phyloP scores from a whole-genome alignment of 1,284 basidiomycete species.

The Fomitopsis schrenkii region DNA sequence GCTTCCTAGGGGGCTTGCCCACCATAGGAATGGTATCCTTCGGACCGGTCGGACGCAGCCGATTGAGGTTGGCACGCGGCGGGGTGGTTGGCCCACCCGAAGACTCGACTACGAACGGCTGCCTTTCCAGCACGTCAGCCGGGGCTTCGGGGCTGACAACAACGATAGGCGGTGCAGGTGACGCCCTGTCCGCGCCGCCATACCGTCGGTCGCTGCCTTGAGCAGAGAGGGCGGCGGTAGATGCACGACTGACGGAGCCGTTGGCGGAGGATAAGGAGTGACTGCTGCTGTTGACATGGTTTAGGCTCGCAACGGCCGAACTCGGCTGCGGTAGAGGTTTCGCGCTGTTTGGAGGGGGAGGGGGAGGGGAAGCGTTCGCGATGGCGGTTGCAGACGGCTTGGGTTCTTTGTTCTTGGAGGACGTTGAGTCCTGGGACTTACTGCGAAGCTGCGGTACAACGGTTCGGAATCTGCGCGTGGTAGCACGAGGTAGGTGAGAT shows the following conservation, averaged over 20 bases:
- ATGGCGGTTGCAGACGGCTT: conserved; percentile 43
- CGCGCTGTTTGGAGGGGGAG: conserved; percentile 60
- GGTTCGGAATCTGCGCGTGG: conserved; percentile 19
- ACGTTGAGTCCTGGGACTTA: conserved; percentile 59
- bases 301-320: conserved; percentile 31
- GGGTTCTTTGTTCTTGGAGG: conserved; percentile 64
- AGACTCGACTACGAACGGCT: conserved; percentile 46
- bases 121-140: conserved; percentile 38
- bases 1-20: conserved; percentile 93
- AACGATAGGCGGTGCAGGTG: conserved; percentile 79
- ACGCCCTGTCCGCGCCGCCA: conserved; percentile 38
- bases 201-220: conserved; percentile 52
- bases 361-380: conserved; percentile 49
- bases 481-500: conserved; percentile 17
- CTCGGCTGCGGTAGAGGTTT: conserved; percentile 55
- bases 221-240: conserved; percentile 31
- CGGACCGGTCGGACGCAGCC: conserved; percentile 63
- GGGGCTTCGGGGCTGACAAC: conserved; percentile 81
- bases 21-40: conserved; percentile 95
- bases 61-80: conserved; percentile 58
- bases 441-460: conserved; percentile 52
- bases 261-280: conserved; percentile 42
- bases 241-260: conserved; percentile 38
- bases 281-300: conserved; percentile 40
- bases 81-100: conserved; percentile 50